These are phyloP conservation scores for Teunomyces pallodes DNA, from an alignment of 805 yeast genomes.

Conservation along the genomic window DNA sequence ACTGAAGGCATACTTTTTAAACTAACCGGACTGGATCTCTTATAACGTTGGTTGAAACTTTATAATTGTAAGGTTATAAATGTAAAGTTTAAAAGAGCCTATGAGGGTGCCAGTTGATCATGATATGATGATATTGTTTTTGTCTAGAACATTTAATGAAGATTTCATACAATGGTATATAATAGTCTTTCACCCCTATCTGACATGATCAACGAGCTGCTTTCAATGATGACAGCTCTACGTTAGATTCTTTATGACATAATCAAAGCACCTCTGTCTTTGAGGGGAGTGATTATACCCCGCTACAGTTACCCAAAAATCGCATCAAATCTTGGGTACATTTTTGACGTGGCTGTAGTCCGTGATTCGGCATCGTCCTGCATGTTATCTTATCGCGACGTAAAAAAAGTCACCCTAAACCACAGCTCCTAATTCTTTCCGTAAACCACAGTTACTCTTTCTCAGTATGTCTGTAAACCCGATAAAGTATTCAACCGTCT, in stretches of 20 bases:
- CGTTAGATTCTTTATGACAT: neutral
- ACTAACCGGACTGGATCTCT: neutral
- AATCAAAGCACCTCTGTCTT: neutral
- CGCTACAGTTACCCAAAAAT: neutral
- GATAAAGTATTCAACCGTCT: constrained; percentile 6
- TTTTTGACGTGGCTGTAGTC: constrained; percentile 1
- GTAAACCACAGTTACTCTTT: constrained; percentile 3
- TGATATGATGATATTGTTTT: constrained; percentile 8
- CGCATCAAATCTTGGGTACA: neutral
- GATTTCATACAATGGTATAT: constrained; percentile 6
- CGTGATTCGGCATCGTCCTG: neutral
- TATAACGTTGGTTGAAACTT: neutral
- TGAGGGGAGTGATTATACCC: neutral
- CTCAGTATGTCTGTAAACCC: constrained; percentile 8
- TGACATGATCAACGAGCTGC: constrained; percentile 37
- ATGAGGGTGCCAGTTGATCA: neutral
- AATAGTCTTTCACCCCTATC: constrained; percentile 94
- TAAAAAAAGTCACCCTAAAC: constrained; percentile 2
- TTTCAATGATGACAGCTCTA: neutral
- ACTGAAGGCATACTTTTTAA: neutral
- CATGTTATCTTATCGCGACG: constrained; percentile 5
- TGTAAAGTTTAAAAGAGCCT: neutral
- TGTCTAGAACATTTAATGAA: constrained; percentile 5
- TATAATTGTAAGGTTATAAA: neutral
- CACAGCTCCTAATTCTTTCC: neutral